A percentile compares a stretch with the other conserved stretches of the same genome.
Conservation (phyloP, 768 basidiomycete species). For the Tulasnella sp. region DNA sequence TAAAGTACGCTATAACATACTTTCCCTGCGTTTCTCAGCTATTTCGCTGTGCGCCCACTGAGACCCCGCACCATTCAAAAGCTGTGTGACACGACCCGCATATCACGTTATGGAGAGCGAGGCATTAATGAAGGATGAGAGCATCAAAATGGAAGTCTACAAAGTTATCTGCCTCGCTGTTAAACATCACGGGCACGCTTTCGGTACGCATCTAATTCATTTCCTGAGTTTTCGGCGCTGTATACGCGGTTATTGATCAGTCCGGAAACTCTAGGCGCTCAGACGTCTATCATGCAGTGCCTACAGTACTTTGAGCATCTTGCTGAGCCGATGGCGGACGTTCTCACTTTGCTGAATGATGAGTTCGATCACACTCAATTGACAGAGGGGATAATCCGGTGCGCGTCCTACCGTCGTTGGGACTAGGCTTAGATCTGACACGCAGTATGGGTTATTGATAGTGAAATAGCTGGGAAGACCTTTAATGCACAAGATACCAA, state of each 20-base stretch:
- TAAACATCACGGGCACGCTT: slow-evolving; percentile 77
- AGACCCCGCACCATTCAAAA: no score
- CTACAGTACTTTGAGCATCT: slow-evolving; percentile 93
- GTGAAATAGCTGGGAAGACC: slow-evolving; percentile 69
- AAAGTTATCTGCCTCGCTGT: slow-evolving; percentile 86
- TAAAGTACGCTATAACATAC: slow-evolving; percentile 45
- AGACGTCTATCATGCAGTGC: slow-evolving; percentile 83
- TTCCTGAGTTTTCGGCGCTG: not conserved
- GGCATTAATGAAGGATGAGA: slow-evolving; percentile 68
- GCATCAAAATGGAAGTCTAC: slow-evolving; percentile 66
- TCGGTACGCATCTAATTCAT: slow-evolving; percentile 38
- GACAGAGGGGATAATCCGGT: slow-evolving; percentile 76
- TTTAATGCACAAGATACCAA: slow-evolving; percentile 81
- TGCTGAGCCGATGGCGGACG: slow-evolving; percentile 88
- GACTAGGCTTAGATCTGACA: not conserved
- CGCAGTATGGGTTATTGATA: slow-evolving; percentile 18
- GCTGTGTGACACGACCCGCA: slow-evolving; percentile 79
- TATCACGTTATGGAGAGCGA: slow-evolving; percentile 83
- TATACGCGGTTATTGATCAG: not conserved
- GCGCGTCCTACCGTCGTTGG: slow-evolving; percentile 12
- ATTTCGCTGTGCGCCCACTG: not conserved
- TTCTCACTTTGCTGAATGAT: slow-evolving; percentile 62
- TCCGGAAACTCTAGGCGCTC: slow-evolving; percentile 35
- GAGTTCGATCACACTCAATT: slow-evolving; percentile 85
- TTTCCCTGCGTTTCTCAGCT: not conserved